Conservation (phyloP, 495 filamentous ascomycete genomes). For the Halenospora varia region DNA sequence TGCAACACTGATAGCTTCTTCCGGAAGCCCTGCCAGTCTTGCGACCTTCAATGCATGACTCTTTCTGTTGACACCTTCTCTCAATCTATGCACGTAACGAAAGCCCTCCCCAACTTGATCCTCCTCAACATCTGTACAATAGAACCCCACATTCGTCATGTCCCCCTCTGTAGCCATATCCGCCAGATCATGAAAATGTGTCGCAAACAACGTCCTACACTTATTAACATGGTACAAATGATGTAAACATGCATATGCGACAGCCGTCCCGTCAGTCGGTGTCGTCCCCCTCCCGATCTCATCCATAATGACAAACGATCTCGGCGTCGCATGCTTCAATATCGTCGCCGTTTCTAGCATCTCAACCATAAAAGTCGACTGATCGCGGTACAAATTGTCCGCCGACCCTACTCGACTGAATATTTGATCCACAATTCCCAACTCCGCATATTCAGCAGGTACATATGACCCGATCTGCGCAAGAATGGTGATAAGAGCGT, state of each 20-base stretch:
- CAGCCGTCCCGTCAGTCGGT: constrained; percentile 82
- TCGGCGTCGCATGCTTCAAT: constrained; percentile 57
- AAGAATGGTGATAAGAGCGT: constrained; percentile 87
- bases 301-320: constrained; percentile 97
- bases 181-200: constrained; percentile 84
- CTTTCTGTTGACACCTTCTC: constrained; percentile 75
- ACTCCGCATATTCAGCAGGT: constrained; percentile 75
- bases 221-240: constrained; percentile 73
- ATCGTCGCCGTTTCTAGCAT: constrained; percentile 77
- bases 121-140: constrained; percentile 88
- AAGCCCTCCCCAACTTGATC: constrained; percentile 53
- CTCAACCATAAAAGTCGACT: constrained; percentile 94
- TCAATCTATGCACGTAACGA: constrained; percentile 79
- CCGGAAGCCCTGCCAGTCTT: constrained; percentile 72
- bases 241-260: constrained; percentile 83
- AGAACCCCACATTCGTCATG: constrained; percentile 56
- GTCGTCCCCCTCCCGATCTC: constrained; percentile 94
- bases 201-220: constrained; percentile 84
- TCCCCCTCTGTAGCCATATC: constrained; percentile 53
- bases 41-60: constrained; percentile 94
- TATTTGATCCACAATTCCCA: constrained; percentile 87
- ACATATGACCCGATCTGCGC: constrained; percentile 92
- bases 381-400: constrained; percentile 85
- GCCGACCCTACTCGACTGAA: constrained; percentile 91
- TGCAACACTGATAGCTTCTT: constrained; percentile 54